phyloP scores from a whole-genome alignment of 768 basidiomycete species.

The Lepiota brunneoincarnata region DNA sequence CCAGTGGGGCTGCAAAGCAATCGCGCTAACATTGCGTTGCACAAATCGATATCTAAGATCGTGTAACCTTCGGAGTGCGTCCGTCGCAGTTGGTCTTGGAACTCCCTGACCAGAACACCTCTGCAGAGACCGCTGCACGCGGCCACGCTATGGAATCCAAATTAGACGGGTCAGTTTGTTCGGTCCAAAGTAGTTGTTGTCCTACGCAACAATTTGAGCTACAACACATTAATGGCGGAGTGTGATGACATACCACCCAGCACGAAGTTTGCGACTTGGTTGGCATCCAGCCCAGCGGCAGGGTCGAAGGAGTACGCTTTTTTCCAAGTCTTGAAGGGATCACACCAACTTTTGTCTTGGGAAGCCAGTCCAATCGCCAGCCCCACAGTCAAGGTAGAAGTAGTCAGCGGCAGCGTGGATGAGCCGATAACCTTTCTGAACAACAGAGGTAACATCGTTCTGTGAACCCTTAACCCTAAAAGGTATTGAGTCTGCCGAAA shows the following conservation, averaged over 20 bases:
- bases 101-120: constrained; percentile 68
- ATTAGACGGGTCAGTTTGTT: constrained; percentile 65
- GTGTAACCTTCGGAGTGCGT: constrained; percentile 65
- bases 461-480: constrained; percentile 71
- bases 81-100: constrained; percentile 36
- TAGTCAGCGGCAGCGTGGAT: constrained; percentile 74
- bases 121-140: constrained; percentile 65
- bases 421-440: constrained; percentile 53
- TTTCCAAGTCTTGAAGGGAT: constrained; percentile 82
- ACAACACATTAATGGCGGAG: neutral
- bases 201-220: constrained; percentile 28
- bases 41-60: constrained; percentile 62
- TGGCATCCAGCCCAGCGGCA: constrained; percentile 46
- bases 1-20: constrained; percentile 67
- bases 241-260: constrained; percentile 51
- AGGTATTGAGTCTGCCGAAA: neutral
- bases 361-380: constrained; percentile 64
- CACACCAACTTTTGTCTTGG: constrained; percentile 65
- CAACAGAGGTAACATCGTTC: constrained; percentile 52
- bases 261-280: constrained; percentile 52
- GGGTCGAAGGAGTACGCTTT: constrained; percentile 76
- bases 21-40: constrained; percentile 56
- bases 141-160: constrained; percentile 72
- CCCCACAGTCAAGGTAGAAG: constrained; percentile 82
- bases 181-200: constrained; percentile 73